These are phyloP conservation scores for Chlorociboria aeruginascens DNA, from an alignment of 495 filamentous ascomycete species.

Conservation along the genomic window DNA sequence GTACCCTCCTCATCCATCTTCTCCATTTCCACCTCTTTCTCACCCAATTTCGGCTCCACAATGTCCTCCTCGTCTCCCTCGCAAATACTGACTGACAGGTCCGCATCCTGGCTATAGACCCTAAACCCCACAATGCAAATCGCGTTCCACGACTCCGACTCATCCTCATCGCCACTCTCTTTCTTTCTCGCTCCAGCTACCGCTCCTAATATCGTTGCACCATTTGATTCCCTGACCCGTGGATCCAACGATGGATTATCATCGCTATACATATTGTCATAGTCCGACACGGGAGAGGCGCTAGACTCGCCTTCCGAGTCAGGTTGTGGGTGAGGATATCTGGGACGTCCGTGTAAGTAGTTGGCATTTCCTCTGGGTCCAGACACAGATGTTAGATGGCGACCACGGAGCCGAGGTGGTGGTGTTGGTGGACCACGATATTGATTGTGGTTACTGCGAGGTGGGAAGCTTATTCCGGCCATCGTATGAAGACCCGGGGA, in stretches of 20 bases:
- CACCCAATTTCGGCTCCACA: background rate
- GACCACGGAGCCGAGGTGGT: background rate
- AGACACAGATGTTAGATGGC: background rate
- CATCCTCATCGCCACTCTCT: conserved; percentile 29
- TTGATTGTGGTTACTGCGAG: background rate
- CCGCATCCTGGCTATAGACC: conserved; percentile 25
- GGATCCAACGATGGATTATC: conserved; percentile 7
- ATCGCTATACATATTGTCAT: conserved; percentile 16
- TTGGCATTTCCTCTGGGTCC: background rate
- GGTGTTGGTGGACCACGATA: background rate
- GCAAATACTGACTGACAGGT: conserved; percentile 7
- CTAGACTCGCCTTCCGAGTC: conserved; percentile 16
- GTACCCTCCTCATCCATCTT: background rate
- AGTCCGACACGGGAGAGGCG: conserved; percentile 15
- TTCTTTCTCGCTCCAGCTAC: background rate
- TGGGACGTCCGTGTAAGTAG: background rate
- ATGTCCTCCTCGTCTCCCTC: background rate
- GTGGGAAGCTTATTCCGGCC: conserved; percentile 2
- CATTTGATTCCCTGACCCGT: background rate
- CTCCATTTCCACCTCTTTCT: background rate
- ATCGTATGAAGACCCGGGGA: conserved; percentile 5
- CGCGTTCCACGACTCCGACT: conserved; percentile 31
- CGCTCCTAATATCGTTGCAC: background rate
- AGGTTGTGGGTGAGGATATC: background rate
- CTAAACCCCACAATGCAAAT: conserved; percentile 19